Base-by-base conservation (phyloP, 176 grass and related monocot species). In the Carex scoparia region DNA sequence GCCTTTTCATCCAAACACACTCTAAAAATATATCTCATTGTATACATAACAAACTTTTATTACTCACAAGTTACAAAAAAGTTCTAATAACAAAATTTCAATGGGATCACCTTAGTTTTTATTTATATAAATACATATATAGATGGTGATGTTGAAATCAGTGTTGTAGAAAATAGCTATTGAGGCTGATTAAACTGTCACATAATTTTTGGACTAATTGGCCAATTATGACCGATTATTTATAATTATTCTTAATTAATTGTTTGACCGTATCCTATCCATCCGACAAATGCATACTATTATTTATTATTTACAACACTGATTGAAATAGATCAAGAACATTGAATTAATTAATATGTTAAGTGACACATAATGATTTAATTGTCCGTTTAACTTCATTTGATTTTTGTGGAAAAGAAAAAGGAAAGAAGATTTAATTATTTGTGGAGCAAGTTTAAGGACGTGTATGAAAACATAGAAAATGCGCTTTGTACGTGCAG, bases 401-500 rank as follows among this genome's bases (percentile, higher is more conserved):
- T 18, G 56, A 15, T n/a, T n/a, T 60, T 60, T 3, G 19, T 40
- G 44, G 42, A 71, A 10, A 46, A 7, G 8, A 70, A 72, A 19
- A 46, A 9, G 10, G 3, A 72, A 46, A 0, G 2, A 19, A 3
- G 7, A 40, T 30, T 74, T 12, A 4, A 2, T 79, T 57, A 79
- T 79, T 58, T 79, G 53, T 30, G 74, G 74, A 79, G 8, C 28
- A 57, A 79, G 7, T 58, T 55, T 35, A 79, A 79, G 74, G 51
- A 58, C 74, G 11, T 18, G 15, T 35, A 58, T 15, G 14, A 31
- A 31, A 76, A 76, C 51, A 79, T 30, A 31, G 4, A 57, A 79
- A 79, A 79, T 79, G 74, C 74, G 74, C 53, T 79, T 79, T 79
- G 74, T 79, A 58, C 74, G 74, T 58, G 53, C 74, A 79, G 30